Conservation (phyloP, 129 eudicot genomes). For the Saposhnikovia divaricata region DNA sequence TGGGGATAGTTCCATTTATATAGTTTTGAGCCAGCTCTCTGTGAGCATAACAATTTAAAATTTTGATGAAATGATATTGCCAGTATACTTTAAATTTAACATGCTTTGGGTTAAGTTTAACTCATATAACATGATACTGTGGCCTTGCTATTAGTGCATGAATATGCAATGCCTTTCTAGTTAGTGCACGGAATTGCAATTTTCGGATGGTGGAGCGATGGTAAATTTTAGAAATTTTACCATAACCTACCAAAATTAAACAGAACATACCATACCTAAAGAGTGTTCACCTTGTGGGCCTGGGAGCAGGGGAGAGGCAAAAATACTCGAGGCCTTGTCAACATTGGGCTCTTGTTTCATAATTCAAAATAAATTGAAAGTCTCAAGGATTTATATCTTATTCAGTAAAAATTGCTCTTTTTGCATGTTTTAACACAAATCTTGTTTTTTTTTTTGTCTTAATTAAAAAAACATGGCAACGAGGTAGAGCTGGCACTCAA, state of each 20-base stretch:
- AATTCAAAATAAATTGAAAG: too few relatives aligned
- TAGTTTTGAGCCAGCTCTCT: constrained; percentile 75
- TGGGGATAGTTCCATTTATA: constrained; percentile 69
- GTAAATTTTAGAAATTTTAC: not conserved
- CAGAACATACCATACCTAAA: not conserved
- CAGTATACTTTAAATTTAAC: too few relatives aligned
- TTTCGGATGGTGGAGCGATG: not conserved
- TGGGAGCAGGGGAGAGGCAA: not conserved
- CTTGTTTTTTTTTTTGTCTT: too few relatives aligned
- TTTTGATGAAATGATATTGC: not conserved
- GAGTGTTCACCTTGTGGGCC: not conserved
- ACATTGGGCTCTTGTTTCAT: too few relatives aligned
- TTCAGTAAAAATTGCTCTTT: not conserved
- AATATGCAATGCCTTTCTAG: not conserved
- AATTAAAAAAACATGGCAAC: too few relatives aligned
- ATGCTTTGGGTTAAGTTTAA: too few relatives aligned
- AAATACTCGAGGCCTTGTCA: too few relatives aligned
- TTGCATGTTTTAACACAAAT: too few relatives aligned
- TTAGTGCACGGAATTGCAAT: not conserved
- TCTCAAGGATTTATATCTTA: too few relatives aligned
- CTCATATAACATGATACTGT: not conserved
- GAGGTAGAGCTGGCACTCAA: too few relatives aligned
- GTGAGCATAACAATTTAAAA: constrained; percentile 5
- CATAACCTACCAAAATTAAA: not conserved
- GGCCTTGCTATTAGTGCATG: not conserved